Evolutionary conservation across 176 grass and related monocot species (phyloP), one percentile per base, ranked within the genome.

Genomic region (Carex cristatella): DNA sequence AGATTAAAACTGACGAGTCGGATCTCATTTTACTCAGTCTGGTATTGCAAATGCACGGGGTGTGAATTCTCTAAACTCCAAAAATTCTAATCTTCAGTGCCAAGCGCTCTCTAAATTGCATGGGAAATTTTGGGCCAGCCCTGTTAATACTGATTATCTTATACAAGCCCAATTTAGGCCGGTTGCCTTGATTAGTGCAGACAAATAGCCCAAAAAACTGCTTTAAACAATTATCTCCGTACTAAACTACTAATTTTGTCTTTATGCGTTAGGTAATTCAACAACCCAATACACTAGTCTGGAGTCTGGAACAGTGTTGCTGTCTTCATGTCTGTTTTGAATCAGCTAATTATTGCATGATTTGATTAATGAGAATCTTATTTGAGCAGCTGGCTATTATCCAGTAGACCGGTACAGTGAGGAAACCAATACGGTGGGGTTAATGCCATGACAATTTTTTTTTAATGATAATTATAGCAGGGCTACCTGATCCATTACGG

Each of bases 321-420:
- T 76, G 27, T 74, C 70, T 74, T 74, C 71, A 75, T 75, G 71
- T 75, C 71, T 30, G 46, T 75, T 44, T 28, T 31, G 23, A 27
- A 77, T 15, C 23, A 77, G 23, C n/a, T 6, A 76, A 53, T 10
- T 76, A 76, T 54, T 31, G 19, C 19, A 27, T 77, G 28, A 78
- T 78, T 78, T 57, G 51, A 78, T 57, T 31, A 76, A 54, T 74
- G 18, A 37, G 65, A 71, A 71, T 54, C 71, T 75, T 27, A 76
- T 69, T 70, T 19, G 67, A 53, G 19, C 49, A 74, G 70, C 70
- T 74, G 23, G 46, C 48, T 7, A 27, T 19, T 73, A 49, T 75
- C 2, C 14, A 53, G 46, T 76, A 76, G 46, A 76, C 2, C 14
- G 30, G 46, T 76, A 76, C 71, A 76, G 23, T 75, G 71, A 19